These are phyloP conservation scores for Erysimum cheiri DNA, from an alignment of 441 rosid genomes.

Conservation along the genomic window DNA sequence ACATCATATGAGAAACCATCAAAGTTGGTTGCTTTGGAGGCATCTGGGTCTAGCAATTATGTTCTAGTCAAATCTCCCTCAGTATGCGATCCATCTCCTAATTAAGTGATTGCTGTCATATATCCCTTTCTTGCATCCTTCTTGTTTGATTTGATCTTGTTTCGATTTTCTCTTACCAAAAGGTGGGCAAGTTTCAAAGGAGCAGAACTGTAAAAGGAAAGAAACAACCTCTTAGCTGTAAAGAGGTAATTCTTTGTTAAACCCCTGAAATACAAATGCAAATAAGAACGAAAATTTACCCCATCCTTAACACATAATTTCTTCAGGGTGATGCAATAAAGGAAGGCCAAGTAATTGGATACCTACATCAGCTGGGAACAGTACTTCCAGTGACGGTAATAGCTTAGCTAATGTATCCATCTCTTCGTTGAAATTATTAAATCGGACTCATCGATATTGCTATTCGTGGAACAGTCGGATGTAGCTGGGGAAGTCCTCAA, in stretches of 20 bases:
- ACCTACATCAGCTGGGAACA: constrained; percentile 76
- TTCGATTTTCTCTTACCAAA: constrained; percentile 29
- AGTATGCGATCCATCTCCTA: constrained; percentile 49
- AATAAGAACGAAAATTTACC: neutral
- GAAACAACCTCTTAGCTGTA: constrained; percentile 70
- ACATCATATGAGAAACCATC: constrained; percentile 66
- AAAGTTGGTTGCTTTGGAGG: constrained; percentile 80
- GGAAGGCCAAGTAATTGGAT: constrained; percentile 93
- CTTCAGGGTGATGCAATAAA: constrained; percentile 79
- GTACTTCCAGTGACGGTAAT: constrained; percentile 87
- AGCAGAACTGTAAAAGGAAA: constrained; percentile 80
- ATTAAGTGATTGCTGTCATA: constrained; percentile 1
- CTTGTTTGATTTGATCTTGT: constrained; percentile 17
- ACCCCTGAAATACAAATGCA: neutral
- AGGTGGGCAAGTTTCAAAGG: constrained; percentile 90
- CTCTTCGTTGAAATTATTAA: constrained; percentile 13
- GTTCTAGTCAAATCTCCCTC: constrained; percentile 78
- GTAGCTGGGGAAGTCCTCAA: constrained; percentile 87
- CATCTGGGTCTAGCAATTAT: constrained; percentile 71
- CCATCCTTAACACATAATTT: constrained; percentile 14
- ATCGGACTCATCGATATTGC: constrained; percentile 18
- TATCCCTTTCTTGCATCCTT: neutral
- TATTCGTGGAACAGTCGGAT: constrained; percentile 74
- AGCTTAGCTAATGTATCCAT: constrained; percentile 22
- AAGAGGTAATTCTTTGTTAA: constrained; percentile 59